Conservation (phyloP, 331 rosid species). For the Malus hybrid region DNA sequence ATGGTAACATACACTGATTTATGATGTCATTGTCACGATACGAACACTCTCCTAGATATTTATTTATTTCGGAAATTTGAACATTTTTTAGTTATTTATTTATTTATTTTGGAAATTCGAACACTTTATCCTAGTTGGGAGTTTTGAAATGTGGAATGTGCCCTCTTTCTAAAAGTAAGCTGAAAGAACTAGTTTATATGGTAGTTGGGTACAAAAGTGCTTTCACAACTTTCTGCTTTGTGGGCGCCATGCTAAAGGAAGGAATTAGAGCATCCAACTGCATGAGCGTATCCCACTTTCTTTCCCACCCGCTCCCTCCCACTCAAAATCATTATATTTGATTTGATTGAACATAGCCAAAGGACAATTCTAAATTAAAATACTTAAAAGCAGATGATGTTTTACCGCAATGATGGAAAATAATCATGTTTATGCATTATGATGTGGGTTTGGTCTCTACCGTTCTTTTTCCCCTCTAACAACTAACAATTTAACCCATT, state of each 20-base stretch:
- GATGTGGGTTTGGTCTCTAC: fast-evolving
- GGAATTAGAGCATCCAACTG: not conserved
- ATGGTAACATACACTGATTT: not conserved
- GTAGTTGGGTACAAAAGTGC: not conserved
- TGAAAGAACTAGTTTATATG: not conserved
- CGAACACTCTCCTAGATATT: no score
- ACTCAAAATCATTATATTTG: not conserved
- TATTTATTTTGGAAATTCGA: no score
- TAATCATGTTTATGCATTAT: no score
- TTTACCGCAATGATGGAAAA: no score
- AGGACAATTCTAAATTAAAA: not conserved
- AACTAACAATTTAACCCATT: no score
- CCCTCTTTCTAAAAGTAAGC: no score
- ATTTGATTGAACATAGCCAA: not conserved
- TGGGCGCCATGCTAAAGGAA: not conserved
- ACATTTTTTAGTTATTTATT: no score
- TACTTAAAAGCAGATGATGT: no score
- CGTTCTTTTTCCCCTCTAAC: fast-evolving
- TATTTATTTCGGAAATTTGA: no score
- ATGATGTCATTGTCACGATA: no score
- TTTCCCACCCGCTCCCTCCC: not conserved
- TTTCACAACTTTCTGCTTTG: not conserved
- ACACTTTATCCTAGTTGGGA: no score
- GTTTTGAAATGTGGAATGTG: no score
- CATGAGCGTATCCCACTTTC: not conserved